phyloP scores from a whole-genome alignment of 1,284 basidiomycete species.

The Malassezia japonica region DNA sequence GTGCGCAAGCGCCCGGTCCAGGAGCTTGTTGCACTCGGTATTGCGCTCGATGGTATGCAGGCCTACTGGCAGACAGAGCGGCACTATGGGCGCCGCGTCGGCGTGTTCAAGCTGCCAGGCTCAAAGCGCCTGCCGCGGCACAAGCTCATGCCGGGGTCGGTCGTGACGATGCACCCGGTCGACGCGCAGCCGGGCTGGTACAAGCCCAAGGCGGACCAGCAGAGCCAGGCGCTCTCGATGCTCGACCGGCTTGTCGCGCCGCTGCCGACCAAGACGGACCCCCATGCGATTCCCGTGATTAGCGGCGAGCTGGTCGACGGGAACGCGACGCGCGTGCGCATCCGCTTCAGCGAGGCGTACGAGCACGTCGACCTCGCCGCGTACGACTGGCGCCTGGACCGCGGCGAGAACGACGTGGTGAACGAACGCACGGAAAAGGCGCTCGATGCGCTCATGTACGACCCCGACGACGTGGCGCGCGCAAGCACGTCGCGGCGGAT shows the following conservation, averaged over 20 bases:
- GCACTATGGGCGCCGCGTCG: conserved; percentile 32
- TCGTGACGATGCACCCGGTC: conserved; percentile 29
- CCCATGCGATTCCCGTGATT: neutral
- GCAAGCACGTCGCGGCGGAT: conserved; percentile 23
- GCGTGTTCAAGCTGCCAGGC: conserved; percentile 35
- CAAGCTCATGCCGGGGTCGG: conserved; percentile 26
- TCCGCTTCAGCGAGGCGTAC: conserved; percentile 29
- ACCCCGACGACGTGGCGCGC: conserved; percentile 52
- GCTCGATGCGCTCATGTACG: conserved; percentile 56
- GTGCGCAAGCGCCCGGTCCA: conserved; percentile 26
- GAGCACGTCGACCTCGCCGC: conserved; percentile 60
- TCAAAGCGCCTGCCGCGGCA: conserved; percentile 25
- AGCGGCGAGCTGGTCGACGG: conserved; percentile 33
- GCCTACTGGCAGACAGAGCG: conserved; percentile 38
- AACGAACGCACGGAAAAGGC: conserved; percentile 64
- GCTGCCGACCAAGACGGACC: neutral
- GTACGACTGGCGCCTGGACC: conserved; percentile 60
- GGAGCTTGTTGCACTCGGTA: conserved; percentile 26
- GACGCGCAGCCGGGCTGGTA: conserved; percentile 1
- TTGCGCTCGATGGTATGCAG: conserved; percentile 33
- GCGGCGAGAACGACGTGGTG: conserved; percentile 60
- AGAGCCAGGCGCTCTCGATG: neutral
- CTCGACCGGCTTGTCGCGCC: neutral
- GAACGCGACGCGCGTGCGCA: conserved; percentile 24
- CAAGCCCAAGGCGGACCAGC: neutral